phyloP scores from a whole-genome alignment of 805 yeast genomes.

The Sugiyamaella smithiae region DNA sequence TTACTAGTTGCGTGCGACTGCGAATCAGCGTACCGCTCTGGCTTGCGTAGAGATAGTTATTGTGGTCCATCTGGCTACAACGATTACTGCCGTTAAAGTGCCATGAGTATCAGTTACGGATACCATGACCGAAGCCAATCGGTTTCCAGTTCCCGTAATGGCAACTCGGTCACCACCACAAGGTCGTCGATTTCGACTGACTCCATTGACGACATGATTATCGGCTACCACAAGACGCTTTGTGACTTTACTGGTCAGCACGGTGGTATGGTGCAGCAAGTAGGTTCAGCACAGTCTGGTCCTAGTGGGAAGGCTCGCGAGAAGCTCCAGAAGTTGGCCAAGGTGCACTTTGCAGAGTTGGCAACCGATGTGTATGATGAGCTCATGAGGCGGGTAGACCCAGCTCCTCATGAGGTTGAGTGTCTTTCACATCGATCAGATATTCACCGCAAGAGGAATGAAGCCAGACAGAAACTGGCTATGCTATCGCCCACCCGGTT shows the following conservation, averaged over 20 bases:
- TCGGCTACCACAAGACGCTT: slow-evolving; percentile 16
- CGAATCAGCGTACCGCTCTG: too few relatives aligned
- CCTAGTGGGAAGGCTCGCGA: slow-evolving; percentile 65
- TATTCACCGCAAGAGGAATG: slow-evolving; percentile 92
- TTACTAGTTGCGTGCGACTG: too few relatives aligned
- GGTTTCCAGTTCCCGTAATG: neutral
- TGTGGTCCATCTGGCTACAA: too few relatives aligned
- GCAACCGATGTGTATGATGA: slow-evolving; percentile 96
- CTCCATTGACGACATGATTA: slow-evolving; percentile 12
- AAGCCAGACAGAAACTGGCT: slow-evolving; percentile 89
- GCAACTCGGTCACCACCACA: slow-evolving; percentile 6
- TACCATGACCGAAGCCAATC: neutral
- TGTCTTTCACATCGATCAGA: slow-evolving; percentile 64
- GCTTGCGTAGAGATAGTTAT: too few relatives aligned
- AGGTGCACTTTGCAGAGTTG: slow-evolving; percentile 79
- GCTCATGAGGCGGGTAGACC: slow-evolving; percentile 65
- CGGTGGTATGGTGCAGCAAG: neutral
- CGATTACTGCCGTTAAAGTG: too few relatives aligned
- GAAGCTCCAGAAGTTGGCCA: slow-evolving; percentile 73
- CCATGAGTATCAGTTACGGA: neutral
- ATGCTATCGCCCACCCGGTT: slow-evolving; percentile 78
- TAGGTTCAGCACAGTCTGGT: slow-evolving; percentile 4
- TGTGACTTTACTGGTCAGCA: slow-evolving; percentile 19
- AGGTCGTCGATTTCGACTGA: slow-evolving; percentile 9
- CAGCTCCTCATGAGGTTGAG: slow-evolving; percentile 33